A percentile compares a stretch with the other conserved stretches of the same genome.
Conservation (phyloP, 208 protist genomes). For the Leishmania martiniquensis region DNA sequence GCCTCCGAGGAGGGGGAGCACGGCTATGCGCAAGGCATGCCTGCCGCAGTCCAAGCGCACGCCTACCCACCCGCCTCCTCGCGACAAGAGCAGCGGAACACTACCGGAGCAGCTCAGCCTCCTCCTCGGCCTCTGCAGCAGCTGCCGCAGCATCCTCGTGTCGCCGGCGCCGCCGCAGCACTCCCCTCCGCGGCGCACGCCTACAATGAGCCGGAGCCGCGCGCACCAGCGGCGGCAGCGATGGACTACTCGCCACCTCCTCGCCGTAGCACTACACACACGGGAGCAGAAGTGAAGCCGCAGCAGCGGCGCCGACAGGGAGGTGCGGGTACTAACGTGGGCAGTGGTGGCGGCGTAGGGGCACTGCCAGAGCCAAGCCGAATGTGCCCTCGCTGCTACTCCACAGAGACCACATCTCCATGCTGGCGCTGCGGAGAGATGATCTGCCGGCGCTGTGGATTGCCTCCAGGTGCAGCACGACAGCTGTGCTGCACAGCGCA, state of each 20-base stretch:
- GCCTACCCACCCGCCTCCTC: background rate
- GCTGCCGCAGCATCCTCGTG: background rate
- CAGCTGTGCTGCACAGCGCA: slow-evolving; percentile 49
- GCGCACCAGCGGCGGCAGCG: background rate
- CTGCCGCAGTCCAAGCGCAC: background rate
- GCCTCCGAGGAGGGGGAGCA: background rate
- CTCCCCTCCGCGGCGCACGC: background rate
- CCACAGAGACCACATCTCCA: slow-evolving; percentile 43
- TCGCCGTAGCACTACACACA: slow-evolving; percentile 24
- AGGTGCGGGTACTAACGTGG: background rate
- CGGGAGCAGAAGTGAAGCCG: background rate
- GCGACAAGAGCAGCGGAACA: slow-evolving; percentile 1
- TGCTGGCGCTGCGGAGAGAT: slow-evolving; percentile 51
- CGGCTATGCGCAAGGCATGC: background rate
- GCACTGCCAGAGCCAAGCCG: slow-evolving; percentile 27
- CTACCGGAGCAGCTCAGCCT: background rate
- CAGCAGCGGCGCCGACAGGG: background rate
- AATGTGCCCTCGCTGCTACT: slow-evolving; percentile 46
- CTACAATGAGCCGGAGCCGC: slow-evolving; percentile 33
- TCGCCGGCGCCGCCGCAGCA: background rate
- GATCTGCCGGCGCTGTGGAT: slow-evolving; percentile 64
- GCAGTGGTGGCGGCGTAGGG: background rate
- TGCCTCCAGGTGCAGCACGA: slow-evolving; percentile 18
- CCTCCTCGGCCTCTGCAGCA: no score
- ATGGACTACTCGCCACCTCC: slow-evolving; percentile 19